Conservation (phyloP, 192 early-diverging fungal species). For the Backusella macrospora region DNA sequence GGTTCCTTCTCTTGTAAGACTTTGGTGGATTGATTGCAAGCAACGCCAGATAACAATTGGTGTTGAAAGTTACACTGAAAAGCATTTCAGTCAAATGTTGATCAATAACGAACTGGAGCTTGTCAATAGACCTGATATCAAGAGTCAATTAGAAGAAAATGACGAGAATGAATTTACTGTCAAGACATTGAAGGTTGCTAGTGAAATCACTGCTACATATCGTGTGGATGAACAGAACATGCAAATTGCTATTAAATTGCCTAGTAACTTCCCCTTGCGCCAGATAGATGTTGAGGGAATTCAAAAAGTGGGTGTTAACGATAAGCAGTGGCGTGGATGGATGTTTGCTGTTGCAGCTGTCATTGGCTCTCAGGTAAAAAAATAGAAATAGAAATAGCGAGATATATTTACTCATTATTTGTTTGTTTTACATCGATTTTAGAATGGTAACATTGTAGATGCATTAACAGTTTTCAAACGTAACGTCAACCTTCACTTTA, state of each 20-base stretch:
- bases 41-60: slow-evolving; percentile 71
- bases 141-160: slow-evolving; percentile 37
- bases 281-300: slow-evolving; percentile 72
- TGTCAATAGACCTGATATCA: slow-evolving; percentile 52
- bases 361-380: slow-evolving; percentile 48
- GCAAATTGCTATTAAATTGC: slow-evolving; percentile 74
- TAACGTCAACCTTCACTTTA: slow-evolving; percentile 92
- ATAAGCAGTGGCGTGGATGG: slow-evolving; percentile 69
- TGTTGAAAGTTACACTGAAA: slow-evolving; percentile 79
- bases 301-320: slow-evolving; percentile 67
- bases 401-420: too few species aligned
- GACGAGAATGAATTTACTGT: slow-evolving; percentile 67
- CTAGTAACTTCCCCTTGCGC: slow-evolving; percentile 68
- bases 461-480: slow-evolving; percentile 77
- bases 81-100: slow-evolving; percentile 65
- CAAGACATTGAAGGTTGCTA: slow-evolving; percentile 59
- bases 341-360: slow-evolving; percentile 52
- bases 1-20: slow-evolving; percentile 68
- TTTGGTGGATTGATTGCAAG: slow-evolving; percentile 85
- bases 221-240: slow-evolving; percentile 78
- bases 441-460: slow-evolving; percentile 82
- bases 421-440: too few species aligned
- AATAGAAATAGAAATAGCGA: too few species aligned
- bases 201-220: slow-evolving; percentile 74
- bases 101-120: slow-evolving; percentile 63